Conservation (phyloP, 306 rosid genomes). For the Oxytropis ochrocephala region DNA sequence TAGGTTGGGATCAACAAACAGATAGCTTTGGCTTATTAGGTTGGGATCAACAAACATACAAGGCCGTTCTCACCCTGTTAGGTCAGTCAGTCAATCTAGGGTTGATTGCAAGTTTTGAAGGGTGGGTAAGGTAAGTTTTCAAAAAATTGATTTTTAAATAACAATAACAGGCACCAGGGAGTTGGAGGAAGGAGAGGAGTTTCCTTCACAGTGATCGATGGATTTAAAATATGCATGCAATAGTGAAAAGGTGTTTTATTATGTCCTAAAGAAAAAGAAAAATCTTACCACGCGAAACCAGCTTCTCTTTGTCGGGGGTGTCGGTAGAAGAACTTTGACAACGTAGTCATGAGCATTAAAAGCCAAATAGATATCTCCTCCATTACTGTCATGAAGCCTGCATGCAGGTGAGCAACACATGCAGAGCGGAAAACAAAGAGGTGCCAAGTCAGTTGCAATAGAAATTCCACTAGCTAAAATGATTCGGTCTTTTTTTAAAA, state of each 20-base stretch:
- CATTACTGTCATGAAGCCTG: conserved; percentile 76
- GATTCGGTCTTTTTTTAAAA: not conserved
- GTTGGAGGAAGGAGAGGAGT: not conserved
- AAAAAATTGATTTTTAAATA: not conserved
- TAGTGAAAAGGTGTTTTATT: not conserved
- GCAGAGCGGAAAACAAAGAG: not conserved
- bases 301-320: conserved; percentile 51
- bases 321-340: conserved; percentile 44
- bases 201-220: not conserved
- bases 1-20: not conserved
- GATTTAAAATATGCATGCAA: conserved; percentile 16
- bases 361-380: conserved; percentile 78
- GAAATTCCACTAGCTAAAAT: not conserved
- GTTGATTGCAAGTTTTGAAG: not conserved
- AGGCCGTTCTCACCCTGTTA: not conserved
- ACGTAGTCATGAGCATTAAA: conserved; percentile 77
- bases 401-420: conserved; percentile 12
- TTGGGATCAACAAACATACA: not conserved
- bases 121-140: not conserved
- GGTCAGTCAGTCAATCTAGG: not conserved
- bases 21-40: too few relatives aligned
- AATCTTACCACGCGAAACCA: conserved; percentile 95
- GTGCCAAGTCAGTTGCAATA: not conserved
- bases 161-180: not conserved
- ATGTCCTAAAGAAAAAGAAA: not conserved